Conservation (phyloP, 1,284 basidiomycete genomes). For the Boletus semigastroideus region DNA sequence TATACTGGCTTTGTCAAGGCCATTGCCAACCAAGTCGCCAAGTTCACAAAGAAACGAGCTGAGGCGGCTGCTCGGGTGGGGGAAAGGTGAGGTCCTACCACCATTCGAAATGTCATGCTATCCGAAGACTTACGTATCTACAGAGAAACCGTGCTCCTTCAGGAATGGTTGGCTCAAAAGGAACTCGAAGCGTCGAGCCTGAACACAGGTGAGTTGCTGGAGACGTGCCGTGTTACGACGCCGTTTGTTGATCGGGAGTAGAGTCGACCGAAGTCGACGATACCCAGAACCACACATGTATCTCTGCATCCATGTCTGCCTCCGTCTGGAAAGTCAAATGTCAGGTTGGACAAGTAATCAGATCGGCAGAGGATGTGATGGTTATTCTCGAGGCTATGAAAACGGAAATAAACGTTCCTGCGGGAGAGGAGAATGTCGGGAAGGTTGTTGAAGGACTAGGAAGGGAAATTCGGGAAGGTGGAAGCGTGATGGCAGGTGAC, state of each 20-base stretch:
- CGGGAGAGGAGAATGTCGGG: constrained; percentile 47
- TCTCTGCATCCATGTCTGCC: constrained; percentile 48
- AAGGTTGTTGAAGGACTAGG: constrained; percentile 43
- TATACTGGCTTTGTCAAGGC: constrained; percentile 47
- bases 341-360: constrained; percentile 44
- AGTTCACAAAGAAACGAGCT: constrained; percentile 44
- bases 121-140: neutral
- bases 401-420: constrained; percentile 55
- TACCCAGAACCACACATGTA: constrained; percentile 21
- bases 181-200: constrained; percentile 8
- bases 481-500: constrained; percentile 45
- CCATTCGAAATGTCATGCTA: neutral
- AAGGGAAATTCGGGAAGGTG: constrained; percentile 42
- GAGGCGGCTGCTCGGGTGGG: constrained; percentile 40
- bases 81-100: constrained; percentile 35
- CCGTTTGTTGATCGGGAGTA: neutral
- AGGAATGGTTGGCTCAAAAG: constrained; percentile 26
- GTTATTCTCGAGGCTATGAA: constrained; percentile 74
- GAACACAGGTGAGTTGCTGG: constrained; percentile 7
- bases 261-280: constrained; percentile 13
- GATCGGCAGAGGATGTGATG: constrained; percentile 47
- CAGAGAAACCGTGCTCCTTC: constrained; percentile 24
- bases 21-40: constrained; percentile 42
- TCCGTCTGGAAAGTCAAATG: constrained; percentile 59
- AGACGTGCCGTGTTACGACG: too few species aligned